Conservation (phyloP, 1,284 basidiomycete genomes). For the Rugosomyces carneus region DNA sequence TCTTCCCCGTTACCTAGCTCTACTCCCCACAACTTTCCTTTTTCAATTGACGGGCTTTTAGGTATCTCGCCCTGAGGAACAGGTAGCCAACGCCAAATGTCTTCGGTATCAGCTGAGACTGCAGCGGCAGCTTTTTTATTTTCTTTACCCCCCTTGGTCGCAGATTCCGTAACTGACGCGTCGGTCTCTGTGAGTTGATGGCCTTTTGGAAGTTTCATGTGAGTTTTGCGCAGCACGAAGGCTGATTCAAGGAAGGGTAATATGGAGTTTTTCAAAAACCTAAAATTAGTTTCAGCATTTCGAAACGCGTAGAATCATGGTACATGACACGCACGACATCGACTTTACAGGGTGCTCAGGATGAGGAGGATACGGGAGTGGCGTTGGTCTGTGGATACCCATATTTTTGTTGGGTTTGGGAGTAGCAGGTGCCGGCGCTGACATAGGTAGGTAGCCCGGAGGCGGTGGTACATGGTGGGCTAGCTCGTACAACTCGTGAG, state of each 20-base stretch:
- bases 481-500: slow-evolving; percentile 38
- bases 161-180: slow-evolving; percentile 11
- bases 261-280: slow-evolving; percentile 53
- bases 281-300: slow-evolving; percentile 18
- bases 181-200: slow-evolving; percentile 16
- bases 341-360: slow-evolving; percentile 46
- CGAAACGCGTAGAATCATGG: not conserved
- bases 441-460: slow-evolving; percentile 14
- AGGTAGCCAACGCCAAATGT: slow-evolving; percentile 27
- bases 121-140: slow-evolving; percentile 17
- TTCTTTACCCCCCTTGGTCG: slow-evolving; percentile 25
- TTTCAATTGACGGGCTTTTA: slow-evolving; percentile 4
- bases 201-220: slow-evolving; percentile 25
- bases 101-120: slow-evolving; percentile 13
- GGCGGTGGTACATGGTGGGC: slow-evolving; percentile 29
- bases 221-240: slow-evolving; percentile 39
- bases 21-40: slow-evolving; percentile 26
- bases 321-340: slow-evolving; percentile 32
- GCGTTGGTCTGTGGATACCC: too few species aligned
- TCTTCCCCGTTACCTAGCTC: slow-evolving; percentile 51
- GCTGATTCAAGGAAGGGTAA: slow-evolving; percentile 41
- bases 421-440: not conserved
- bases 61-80: slow-evolving; percentile 15
- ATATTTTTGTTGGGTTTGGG: slow-evolving; percentile 2
- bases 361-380: slow-evolving; percentile 25